Evolutionary conservation across 495 filamentous ascomycete genomes (phyloP), one percentile per base, ranked within the genome.

Genomic region (Trichoderma virens): DNA sequence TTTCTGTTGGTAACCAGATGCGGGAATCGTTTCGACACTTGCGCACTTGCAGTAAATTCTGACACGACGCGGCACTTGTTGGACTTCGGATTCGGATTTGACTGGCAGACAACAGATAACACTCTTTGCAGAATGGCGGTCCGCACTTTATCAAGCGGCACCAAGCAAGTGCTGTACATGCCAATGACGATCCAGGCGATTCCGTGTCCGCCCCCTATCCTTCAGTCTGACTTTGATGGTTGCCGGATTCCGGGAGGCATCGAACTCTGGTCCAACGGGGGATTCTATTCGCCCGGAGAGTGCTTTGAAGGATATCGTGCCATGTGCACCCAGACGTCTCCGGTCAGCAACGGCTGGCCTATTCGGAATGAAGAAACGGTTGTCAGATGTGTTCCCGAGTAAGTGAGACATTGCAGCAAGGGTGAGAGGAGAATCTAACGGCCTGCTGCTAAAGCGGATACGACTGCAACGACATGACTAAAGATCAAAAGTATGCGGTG

Each of bases 211-310:
- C 20, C 39, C 39, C 61, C 39, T 16, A 51, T 63, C 13, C 39
- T 63, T 9, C 25, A 18, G 13, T n/a, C 20, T 8, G 39, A 63
- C 18, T 34, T 47, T 18, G 25, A 51, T 31, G 11, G 39, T 23
- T 63, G 61, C n/a, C 39, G 61, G 0, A 43, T 47, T 11, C 61
- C 61, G 3, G 61, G 45, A n/a, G 45, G 41, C 16, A 5, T 51
- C 23, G 41, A 43, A 2, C 27, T 63, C 5, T 63, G 61, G 61
- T 3, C 20, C 6, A 47, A 51, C 25, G 61, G 61, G 23, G 61
- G 61, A 3, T 63, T 47, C 61, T 63, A 63, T 25, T 63, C 61
- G 41, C 61, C 61, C n/a, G 61, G 39, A n/a, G 28, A 31, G 14
- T 63, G 61, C 16, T 47, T 47, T 20, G 5, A 4, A 11, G 61